Conservation (phyloP, 1,284 basidiomycete genomes). For the Ceraceosorus bombacis region DNA sequence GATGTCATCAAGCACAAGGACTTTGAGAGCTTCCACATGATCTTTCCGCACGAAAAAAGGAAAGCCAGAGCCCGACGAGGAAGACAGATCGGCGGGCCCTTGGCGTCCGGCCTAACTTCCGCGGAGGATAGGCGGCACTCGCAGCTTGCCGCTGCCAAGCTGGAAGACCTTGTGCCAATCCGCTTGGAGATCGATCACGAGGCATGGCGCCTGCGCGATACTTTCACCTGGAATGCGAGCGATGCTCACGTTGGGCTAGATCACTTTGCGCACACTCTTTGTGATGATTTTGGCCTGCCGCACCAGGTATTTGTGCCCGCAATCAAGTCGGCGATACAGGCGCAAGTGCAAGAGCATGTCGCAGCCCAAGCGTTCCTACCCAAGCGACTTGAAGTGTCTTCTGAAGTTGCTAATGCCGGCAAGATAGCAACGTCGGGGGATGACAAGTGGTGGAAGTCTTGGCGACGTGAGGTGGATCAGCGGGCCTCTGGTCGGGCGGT, state of each 20-base stretch:
- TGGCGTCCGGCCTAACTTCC: conserved; percentile 46
- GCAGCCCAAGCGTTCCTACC: conserved; percentile 32
- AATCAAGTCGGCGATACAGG: conserved; percentile 76
- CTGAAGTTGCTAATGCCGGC: neutral
- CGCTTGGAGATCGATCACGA: conserved; percentile 86
- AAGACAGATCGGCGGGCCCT: conserved; percentile 25
- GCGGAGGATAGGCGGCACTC: conserved; percentile 54
- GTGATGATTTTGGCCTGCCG: conserved; percentile 81
- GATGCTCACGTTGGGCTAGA: conserved; percentile 84
- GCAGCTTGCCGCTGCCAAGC: conserved; percentile 42
- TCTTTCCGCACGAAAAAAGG: conserved; percentile 37
- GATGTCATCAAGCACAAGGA: conserved; percentile 20
- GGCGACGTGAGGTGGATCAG: neutral
- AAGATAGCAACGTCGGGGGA: conserved; percentile 21
- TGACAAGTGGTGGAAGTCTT: conserved; percentile 8
- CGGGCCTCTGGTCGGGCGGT: too few relatives aligned
- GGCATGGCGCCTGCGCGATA: conserved; percentile 84
- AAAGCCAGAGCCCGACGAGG: conserved; percentile 57
- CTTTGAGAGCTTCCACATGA: conserved; percentile 26
- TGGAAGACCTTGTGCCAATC: conserved; percentile 70
- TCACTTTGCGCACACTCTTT: conserved; percentile 76
- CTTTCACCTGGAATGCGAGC: conserved; percentile 90
- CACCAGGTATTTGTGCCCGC: conserved; percentile 60
- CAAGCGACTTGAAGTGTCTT: too few relatives aligned
- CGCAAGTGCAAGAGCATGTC: conserved; percentile 69